Evolutionary conservation across 805 yeast genomes (phyloP).

Genomic region (Suhomyces pyralidae): DNA sequence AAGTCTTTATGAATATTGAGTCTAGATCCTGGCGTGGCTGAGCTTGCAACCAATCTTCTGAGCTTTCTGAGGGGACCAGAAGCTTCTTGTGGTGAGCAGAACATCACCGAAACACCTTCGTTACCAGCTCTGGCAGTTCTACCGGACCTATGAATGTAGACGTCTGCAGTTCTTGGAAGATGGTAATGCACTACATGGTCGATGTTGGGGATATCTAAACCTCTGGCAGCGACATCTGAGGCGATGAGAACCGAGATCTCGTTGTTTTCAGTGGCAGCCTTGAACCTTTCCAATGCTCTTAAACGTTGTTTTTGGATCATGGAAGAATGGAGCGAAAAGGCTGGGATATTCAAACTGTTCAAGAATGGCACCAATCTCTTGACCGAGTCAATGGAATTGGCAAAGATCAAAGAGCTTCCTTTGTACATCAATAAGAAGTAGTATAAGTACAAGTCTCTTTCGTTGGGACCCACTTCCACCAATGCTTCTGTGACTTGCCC

Average conservation of each 20-base stretch:
- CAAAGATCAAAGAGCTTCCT: constrained; percentile 86
- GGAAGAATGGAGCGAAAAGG: constrained; percentile 82
- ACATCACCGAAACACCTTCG: constrained; percentile 92
- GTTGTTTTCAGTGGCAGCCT: constrained; percentile 44
- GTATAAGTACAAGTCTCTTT: constrained; percentile 85
- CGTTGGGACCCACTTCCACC: constrained; percentile 86
- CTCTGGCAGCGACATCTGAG: constrained; percentile 98
- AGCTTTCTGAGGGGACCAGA: constrained; percentile 81
- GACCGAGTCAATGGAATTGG: constrained; percentile 94
- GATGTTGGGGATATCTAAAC: constrained; percentile 86
- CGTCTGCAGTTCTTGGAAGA: constrained; percentile 90
- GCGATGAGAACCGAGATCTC: constrained; percentile 75
- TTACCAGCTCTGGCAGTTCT: constrained; percentile 96
- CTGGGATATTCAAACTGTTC: constrained; percentile 62
- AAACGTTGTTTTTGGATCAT: constrained; percentile 95
- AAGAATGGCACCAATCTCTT: constrained; percentile 78
- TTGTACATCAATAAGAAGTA: constrained; percentile 84
- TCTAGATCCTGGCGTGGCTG: constrained; percentile 16
- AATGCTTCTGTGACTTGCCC: constrained; percentile 76
- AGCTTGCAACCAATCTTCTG: constrained; percentile 50
- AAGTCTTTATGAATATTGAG: constrained; percentile 48
- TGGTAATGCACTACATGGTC: constrained; percentile 96
- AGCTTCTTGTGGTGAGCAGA: constrained; percentile 92
- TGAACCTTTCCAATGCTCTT: constrained; percentile 79
- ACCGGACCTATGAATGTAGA: constrained; percentile 93